phyloP scores from a whole-genome alignment of 1,139 yeast species.

The Pneumocystis murina region DNA sequence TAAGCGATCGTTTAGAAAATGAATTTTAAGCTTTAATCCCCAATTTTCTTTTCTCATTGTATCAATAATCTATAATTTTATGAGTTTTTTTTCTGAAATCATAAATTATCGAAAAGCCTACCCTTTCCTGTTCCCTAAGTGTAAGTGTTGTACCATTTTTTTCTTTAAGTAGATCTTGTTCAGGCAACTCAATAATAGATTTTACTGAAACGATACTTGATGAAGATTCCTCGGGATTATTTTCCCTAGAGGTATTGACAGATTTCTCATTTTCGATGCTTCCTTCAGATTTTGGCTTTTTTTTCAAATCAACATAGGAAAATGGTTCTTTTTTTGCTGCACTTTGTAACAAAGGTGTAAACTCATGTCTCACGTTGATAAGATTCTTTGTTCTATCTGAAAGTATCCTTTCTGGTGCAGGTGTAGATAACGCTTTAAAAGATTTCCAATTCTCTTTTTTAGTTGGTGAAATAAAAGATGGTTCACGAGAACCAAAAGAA shows the following conservation, averaged over 20 bases:
- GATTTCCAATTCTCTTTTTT: background rate
- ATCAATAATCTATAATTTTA: slow-evolving; percentile 10
- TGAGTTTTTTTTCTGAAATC: background rate
- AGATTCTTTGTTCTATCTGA: background rate
- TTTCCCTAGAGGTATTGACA: background rate
- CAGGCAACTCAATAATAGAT: background rate
- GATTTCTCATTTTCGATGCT: background rate
- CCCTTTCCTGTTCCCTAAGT: background rate
- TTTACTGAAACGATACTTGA: background rate
- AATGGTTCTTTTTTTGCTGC: background rate
- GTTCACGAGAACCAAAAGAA: background rate
- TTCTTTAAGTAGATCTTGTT: background rate
- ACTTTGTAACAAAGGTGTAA: slow-evolving; percentile 1
- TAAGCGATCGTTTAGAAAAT: slow-evolving; percentile 13
- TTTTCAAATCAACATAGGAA: background rate
- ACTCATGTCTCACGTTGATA: background rate
- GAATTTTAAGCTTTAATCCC: slow-evolving; percentile 15
- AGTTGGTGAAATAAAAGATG: background rate
- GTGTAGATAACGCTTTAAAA: background rate
- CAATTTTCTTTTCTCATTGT: slow-evolving; percentile 18
- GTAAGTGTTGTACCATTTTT: background rate
- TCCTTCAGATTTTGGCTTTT: background rate
- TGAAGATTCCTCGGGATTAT: background rate
- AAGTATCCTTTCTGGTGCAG: background rate
- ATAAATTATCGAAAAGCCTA: background rate